Conservation (phyloP, 306 rosid genomes). For the Acacia confusa region DNA sequence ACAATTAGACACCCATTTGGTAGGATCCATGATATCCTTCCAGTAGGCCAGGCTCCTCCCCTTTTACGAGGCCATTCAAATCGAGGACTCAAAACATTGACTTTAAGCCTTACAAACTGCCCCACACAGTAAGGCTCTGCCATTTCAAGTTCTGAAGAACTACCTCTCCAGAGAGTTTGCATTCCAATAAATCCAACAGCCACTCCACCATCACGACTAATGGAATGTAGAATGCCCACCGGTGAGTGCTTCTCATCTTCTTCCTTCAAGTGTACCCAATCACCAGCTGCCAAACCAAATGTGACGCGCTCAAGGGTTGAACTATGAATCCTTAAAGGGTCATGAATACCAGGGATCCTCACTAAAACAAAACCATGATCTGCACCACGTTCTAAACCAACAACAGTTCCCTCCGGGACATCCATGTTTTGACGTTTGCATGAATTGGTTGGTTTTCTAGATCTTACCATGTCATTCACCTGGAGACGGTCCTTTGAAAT, state of each 20-base stretch:
- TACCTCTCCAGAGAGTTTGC: slow-evolving; percentile 77
- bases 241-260: slow-evolving; percentile 69
- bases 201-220: slow-evolving; percentile 58
- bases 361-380: slow-evolving; percentile 67
- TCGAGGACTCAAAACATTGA: slow-evolving; percentile 61
- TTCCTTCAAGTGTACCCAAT: slow-evolving; percentile 72
- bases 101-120: slow-evolving; percentile 73
- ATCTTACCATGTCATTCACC: slow-evolving; percentile 83
- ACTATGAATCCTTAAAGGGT: slow-evolving; percentile 67
- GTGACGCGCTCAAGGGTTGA: slow-evolving; percentile 75
- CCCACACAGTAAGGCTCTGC: slow-evolving; percentile 70
- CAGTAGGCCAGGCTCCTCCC: slow-evolving; percentile 62
- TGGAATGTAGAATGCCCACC: slow-evolving; percentile 80
- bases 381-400: slow-evolving; percentile 61
- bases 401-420: slow-evolving; percentile 80
- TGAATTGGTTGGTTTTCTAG: slow-evolving; percentile 72
- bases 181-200: slow-evolving; percentile 75
- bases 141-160: slow-evolving; percentile 71
- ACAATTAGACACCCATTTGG: slow-evolving; percentile 84
- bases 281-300: slow-evolving; percentile 75
- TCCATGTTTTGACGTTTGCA: slow-evolving; percentile 71
- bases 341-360: slow-evolving; percentile 79
- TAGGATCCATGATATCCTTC: slow-evolving; percentile 75
- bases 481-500: slow-evolving; percentile 79
- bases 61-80: slow-evolving; percentile 79